Evolutionary conservation across 2,329 filamentous ascomycete species (phyloP).

Genomic region (Ophiostoma sp.): DNA sequence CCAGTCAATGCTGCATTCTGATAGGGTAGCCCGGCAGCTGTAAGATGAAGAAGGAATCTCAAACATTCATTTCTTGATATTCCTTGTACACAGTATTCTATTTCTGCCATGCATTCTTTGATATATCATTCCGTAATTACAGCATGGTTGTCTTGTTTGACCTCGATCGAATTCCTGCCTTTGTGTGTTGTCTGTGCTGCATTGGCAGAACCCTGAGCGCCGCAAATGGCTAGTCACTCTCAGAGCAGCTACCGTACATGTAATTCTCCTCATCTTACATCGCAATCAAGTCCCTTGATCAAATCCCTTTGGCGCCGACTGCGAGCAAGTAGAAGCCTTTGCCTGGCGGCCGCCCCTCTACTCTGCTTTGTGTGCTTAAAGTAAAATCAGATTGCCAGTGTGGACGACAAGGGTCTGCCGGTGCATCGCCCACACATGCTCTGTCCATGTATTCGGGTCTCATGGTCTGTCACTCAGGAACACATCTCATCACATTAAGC

Average conservation of each 20-base stretch:
- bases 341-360: neutral
- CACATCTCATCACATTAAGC: constrained; percentile 8
- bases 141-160: neutral
- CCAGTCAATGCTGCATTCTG: constrained; percentile 4
- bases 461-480: neutral
- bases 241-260: too few species aligned
- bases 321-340: neutral
- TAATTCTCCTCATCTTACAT: too few species aligned
- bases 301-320: neutral
- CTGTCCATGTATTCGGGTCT: neutral
- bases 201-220: neutral
- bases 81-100: neutral
- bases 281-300: too few species aligned
- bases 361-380: neutral
- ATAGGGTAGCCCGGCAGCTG: constrained; percentile 6
- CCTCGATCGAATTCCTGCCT: neutral
- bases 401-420: neutral
- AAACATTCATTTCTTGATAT: neutral
- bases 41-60: neutral
- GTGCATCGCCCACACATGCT: neutral
- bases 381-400: neutral
- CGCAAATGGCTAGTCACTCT: neutral
- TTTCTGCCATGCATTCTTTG: too few species aligned
- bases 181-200: neutral
- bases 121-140: too few species aligned